phyloP scores from a whole-genome alignment of 148 eudicot species.

The Rhododendron ferrugineum region DNA sequence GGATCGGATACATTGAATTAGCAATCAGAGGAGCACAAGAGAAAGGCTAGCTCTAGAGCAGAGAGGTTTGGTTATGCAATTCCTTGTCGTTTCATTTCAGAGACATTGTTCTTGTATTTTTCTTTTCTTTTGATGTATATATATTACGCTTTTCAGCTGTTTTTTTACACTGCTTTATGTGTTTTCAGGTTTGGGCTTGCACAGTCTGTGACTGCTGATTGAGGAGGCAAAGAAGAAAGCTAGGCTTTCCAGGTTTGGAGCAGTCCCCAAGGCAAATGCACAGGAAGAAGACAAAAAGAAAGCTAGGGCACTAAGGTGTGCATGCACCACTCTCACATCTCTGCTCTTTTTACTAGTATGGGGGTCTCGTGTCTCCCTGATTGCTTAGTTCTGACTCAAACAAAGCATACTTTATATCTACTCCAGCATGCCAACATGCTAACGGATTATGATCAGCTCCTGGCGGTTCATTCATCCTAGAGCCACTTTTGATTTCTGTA shows the following conservation, averaged over 20 bases:
- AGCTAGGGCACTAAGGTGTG: too few relatives aligned
- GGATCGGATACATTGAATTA: slow-evolving; percentile 48
- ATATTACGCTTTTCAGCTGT: too few relatives aligned
- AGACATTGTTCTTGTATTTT: not conserved
- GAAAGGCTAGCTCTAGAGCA: slow-evolving; percentile 97
- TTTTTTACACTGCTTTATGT: too few relatives aligned
- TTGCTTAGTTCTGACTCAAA: not conserved
- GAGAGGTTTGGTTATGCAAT: slow-evolving; percentile 51
- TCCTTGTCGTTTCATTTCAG: not conserved
- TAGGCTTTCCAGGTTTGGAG: too few relatives aligned
- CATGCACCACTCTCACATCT: too few relatives aligned
- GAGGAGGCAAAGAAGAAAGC: too few relatives aligned
- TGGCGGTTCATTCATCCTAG: not conserved
- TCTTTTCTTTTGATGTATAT: too few relatives aligned
- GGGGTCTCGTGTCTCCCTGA: not conserved
- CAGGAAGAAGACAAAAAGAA: too few relatives aligned
- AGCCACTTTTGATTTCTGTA: not conserved
- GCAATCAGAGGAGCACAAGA: slow-evolving; percentile 66
- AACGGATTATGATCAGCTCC: not conserved
- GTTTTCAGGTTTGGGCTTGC: too few relatives aligned
- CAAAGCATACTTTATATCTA: not conserved
- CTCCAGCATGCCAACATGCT: not conserved
- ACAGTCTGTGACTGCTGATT: too few relatives aligned
- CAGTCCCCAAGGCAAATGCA: too few relatives aligned
- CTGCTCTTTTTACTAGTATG: too few relatives aligned